Conservation (phyloP, 106 monocot genomes). For the Posidonia australis region DNA sequence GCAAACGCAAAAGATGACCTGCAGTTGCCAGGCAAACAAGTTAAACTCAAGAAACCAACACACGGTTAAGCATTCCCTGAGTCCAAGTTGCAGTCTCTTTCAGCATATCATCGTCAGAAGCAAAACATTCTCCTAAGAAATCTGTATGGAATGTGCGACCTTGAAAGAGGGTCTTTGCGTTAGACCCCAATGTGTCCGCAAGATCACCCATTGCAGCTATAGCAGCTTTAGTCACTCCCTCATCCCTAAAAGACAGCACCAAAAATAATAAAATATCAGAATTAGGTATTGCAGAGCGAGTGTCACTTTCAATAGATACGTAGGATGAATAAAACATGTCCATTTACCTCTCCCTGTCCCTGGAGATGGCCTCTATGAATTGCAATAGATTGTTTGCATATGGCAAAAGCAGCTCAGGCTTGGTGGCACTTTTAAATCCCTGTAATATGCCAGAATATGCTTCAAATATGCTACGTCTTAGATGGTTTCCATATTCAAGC, state of each 20-base stretch:
- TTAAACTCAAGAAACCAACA: conserved; percentile 49
- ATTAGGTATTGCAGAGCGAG: no score
- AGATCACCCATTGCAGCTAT: conserved; percentile 59
- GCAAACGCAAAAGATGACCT: no score
- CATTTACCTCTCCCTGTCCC: conserved; percentile 42
- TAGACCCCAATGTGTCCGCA: conserved; percentile 57
- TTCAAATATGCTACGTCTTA: conserved; percentile 80
- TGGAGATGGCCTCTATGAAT: conserved; percentile 55
- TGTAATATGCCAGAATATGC: conserved; percentile 93
- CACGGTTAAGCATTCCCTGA: conserved; percentile 51
- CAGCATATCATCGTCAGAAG: conserved; percentile 54
- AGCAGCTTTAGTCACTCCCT: conserved; percentile 58
- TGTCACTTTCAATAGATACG: no score
- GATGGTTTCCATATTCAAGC: conserved; percentile 74
- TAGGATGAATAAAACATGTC: no score
- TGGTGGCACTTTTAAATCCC: conserved; percentile 78
- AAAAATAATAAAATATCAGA: background rate
- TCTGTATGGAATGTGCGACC: conserved; percentile 41
- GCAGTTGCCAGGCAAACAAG: background rate
- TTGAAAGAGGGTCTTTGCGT: conserved; percentile 36
- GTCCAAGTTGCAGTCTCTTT: conserved; percentile 69
- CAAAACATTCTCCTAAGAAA: conserved; percentile 50
- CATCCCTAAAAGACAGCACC: conserved; percentile 26
- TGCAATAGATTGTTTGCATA: conserved; percentile 49
- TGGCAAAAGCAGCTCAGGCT: conserved; percentile 63